Evolutionary conservation across 352 stramenopile genomes (phyloP), one percentile per base, ranked within the genome.

Genomic region (Pythium brassicae): DNA sequence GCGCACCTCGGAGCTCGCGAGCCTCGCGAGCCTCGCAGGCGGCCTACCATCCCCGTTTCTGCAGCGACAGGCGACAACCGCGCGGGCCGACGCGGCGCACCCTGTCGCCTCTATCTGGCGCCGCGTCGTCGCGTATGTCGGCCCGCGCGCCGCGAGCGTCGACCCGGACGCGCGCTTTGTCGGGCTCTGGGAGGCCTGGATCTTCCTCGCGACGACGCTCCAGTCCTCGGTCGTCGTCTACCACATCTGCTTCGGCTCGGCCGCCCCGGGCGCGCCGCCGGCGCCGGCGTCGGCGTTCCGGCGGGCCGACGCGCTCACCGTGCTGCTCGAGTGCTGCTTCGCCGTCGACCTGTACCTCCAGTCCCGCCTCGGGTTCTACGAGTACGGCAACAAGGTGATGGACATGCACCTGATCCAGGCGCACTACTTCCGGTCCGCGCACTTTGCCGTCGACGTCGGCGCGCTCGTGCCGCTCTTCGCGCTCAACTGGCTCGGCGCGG

Each of bases 381-480:
- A 79, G 40, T 86, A 76, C 27, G 77, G 75, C 29, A 86, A 88
- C 59, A 88, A 88, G 47, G 63, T 86, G 5, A 84, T 83, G 71
- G 68, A 80, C 54, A 26, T 75, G 14, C 40, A 40, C 0, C 39
- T 59, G 4, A 83, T 88, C 53, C 69, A 67, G 25, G 26, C 42
- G 1, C 71, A 74, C 11, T 88, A 86, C 48, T 53, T 85, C 27
- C 50, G 49, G 10, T 86, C 77, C 0, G 34, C 37, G 2, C 46
- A 64, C 9, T 86, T 88, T 51, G 39, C 46, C 0, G 60, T 88
- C 26, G 77, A 88, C 47, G 52, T 81, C 20, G 37, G 66, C 22
- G 66, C 77, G 26, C 44, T 85, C 0, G 19, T 82, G 0, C 75
- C 77, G 17, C 32, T 88, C 1, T 76, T 78, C 35, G 48, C 63